A percentile compares a stretch with the other conserved stretches of the same genome.
Conservation (phyloP, 1,284 basidiomycete species). For the Fereydounia khargensis region DNA sequence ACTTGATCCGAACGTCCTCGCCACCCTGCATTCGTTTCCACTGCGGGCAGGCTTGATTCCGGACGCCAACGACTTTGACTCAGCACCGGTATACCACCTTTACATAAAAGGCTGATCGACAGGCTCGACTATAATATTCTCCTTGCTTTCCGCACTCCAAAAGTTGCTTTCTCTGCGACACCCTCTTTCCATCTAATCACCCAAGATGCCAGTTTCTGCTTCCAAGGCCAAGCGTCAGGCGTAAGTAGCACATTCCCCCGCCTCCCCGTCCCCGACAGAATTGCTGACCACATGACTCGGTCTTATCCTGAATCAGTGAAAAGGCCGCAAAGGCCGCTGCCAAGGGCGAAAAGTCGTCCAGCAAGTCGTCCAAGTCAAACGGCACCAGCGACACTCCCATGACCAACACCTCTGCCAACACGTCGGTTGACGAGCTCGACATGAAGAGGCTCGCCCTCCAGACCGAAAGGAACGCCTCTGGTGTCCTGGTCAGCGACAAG, state of each 20-base stretch:
- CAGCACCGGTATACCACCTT: too few species aligned
- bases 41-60: too few species aligned
- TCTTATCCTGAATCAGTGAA: conserved; percentile 46
- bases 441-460: conserved; percentile 56
- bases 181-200: not conserved
- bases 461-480: conserved; percentile 60
- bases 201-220: conserved; percentile 52
- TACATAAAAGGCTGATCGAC: too few species aligned
- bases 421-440: conserved; percentile 41
- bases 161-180: not conserved
- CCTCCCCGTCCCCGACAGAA: too few species aligned
- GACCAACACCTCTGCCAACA: conserved; percentile 43
- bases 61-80: too few species aligned
- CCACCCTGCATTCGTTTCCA: too few species aligned
- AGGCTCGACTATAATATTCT: too few species aligned
- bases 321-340: conserved; percentile 55
- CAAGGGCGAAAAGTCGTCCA: conserved; percentile 46
- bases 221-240: conserved; percentile 58
- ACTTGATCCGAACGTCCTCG: too few species aligned
- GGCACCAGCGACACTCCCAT: conserved; percentile 41
- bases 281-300: too few species aligned
- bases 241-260: conserved; percentile 27
- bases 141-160: too few species aligned
- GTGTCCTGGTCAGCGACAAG: conserved; percentile 86
- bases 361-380: conserved; percentile 38